A percentile compares a stretch with the other conserved stretches of the same genome.
phyloP scores from a whole-genome alignment of 2,329 filamentous ascomycete species.

The Pseudogymnoascus sp. region DNA sequence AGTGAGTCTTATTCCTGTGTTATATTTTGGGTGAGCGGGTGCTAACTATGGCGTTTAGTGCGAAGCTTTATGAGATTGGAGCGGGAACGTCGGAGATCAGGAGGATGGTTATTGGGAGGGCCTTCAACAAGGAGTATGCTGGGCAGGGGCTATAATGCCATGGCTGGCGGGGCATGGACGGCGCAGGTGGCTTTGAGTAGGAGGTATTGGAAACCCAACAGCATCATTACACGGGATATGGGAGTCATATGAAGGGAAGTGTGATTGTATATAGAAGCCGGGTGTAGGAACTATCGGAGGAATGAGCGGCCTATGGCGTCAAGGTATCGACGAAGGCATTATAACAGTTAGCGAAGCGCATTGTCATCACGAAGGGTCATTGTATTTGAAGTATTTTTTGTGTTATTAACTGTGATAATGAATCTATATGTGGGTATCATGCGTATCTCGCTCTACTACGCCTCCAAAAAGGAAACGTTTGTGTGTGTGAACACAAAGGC shows the following conservation, averaged over 20 bases:
- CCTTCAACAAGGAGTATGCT: constrained; percentile 79
- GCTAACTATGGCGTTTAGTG: constrained; percentile 37
- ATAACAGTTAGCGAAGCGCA: not conserved
- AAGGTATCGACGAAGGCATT: not conserved
- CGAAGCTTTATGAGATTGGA: constrained; percentile 88
- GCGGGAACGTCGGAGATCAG: constrained; percentile 92
- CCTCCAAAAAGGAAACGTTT: constrained; percentile 1
- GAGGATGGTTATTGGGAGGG: constrained; percentile 86
- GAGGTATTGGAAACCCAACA: not conserved
- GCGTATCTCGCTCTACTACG: constrained; percentile 5
- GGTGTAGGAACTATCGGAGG: not conserved
- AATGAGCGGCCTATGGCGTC: not conserved
- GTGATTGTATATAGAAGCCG: not conserved
- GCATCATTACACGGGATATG: constrained; percentile 1
- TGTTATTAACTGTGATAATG: not conserved
- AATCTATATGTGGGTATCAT: constrained; percentile 8
- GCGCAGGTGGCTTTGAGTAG: not conserved
- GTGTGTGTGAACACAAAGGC: constrained; percentile 5
- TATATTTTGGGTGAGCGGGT: not conserved
- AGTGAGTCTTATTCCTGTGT: constrained; percentile 28
- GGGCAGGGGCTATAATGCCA: not conserved
- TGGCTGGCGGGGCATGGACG: not conserved
- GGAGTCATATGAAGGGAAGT: not conserved
- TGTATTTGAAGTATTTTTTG: not conserved
- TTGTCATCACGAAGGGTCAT: not conserved